phyloP scores from a whole-genome alignment of 495 filamentous ascomycete species.

The Xylaria curta region DNA sequence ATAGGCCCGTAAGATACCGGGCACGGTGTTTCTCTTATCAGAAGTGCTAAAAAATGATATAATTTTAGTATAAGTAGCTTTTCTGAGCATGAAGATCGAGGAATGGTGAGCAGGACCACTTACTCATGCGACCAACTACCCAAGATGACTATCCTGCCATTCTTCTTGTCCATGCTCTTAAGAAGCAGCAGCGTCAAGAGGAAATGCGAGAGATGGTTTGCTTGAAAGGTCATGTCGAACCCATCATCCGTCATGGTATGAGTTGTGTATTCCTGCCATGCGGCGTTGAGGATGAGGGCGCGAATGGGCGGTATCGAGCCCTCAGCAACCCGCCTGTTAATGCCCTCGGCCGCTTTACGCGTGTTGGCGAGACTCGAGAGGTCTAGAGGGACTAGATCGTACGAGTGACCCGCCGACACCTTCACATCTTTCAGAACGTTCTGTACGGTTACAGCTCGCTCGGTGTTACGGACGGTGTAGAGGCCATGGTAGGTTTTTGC shows the following conservation, averaged over 20 bases:
- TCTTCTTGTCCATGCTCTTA: slow-evolving; percentile 49
- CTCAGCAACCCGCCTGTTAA: slow-evolving; percentile 44
- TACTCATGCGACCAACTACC: slow-evolving; percentile 53
- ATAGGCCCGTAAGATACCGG: slow-evolving; percentile 26
- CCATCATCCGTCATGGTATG: slow-evolving; percentile 46
- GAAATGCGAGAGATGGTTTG: slow-evolving; percentile 55
- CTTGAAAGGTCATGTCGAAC: slow-evolving; percentile 53
- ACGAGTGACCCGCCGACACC: slow-evolving; percentile 39
- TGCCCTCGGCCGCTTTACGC: slow-evolving; percentile 46
- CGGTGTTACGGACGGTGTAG: slow-evolving; percentile 47
- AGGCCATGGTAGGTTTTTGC: slow-evolving; percentile 47
- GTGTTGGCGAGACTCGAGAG: slow-evolving; percentile 49
- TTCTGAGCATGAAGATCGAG: neutral
- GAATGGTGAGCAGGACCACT: neutral
- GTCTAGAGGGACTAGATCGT: slow-evolving; percentile 50
- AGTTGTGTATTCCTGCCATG: slow-evolving; percentile 40
- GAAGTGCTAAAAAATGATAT: slow-evolving; percentile 30
- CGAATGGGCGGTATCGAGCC: slow-evolving; percentile 51
- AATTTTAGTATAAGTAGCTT: neutral
- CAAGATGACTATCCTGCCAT: slow-evolving; percentile 52
- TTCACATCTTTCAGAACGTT: slow-evolving; percentile 39
- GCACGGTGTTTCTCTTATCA: slow-evolving; percentile 33
- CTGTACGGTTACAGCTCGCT: slow-evolving; percentile 42
- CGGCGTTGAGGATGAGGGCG: slow-evolving; percentile 54
- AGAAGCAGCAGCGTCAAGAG: slow-evolving; percentile 52